These are phyloP conservation scores for Aquilaria agallochum DNA, from an alignment of 441 rosid genomes.

Conservation along the genomic window DNA sequence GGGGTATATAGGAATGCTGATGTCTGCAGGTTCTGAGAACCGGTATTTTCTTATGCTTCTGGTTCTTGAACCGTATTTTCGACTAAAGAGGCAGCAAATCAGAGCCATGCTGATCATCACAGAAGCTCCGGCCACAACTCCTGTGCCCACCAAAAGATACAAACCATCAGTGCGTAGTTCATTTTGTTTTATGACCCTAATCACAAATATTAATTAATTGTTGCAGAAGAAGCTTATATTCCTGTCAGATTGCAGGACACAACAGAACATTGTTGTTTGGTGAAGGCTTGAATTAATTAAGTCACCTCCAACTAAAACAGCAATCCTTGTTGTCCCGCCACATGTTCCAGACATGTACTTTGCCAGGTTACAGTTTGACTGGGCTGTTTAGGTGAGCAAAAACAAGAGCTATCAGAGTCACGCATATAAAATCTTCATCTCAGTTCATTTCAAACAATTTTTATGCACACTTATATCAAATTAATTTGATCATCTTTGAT, in stretches of 20 bases:
- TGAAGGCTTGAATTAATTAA: neutral
- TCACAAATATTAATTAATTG: too few species aligned
- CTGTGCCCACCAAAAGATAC: conserved; percentile 19
- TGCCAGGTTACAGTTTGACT: conserved; percentile 37
- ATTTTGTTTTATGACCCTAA: too few species aligned
- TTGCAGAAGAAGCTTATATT: too few species aligned
- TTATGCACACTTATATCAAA: too few species aligned
- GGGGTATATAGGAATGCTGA: conserved; percentile 59
- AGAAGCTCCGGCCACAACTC: conserved; percentile 38
- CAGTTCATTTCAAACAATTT: too few species aligned
- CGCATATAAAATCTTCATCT: too few species aligned
- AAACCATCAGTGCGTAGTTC: too few species aligned
- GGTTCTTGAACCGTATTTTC: conserved; percentile 30
- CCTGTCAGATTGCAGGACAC: too few species aligned
- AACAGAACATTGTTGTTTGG: neutral
- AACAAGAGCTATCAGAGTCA: too few species aligned
- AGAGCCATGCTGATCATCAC: conserved; percentile 37
- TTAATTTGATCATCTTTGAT: too few species aligned
- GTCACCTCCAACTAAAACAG: conserved; percentile 61
- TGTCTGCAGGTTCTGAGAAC: conserved; percentile 47
- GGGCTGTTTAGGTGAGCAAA: conserved; percentile 18
- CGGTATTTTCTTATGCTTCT: conserved; percentile 35
- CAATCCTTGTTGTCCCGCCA: conserved; percentile 36
- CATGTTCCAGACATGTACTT: conserved; percentile 46
- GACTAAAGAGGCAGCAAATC: conserved; percentile 30